A percentile compares a stretch with the other conserved stretches of the same genome.
Conservation (phyloP, 306 rosid species). For the Sindora glabra region DNA sequence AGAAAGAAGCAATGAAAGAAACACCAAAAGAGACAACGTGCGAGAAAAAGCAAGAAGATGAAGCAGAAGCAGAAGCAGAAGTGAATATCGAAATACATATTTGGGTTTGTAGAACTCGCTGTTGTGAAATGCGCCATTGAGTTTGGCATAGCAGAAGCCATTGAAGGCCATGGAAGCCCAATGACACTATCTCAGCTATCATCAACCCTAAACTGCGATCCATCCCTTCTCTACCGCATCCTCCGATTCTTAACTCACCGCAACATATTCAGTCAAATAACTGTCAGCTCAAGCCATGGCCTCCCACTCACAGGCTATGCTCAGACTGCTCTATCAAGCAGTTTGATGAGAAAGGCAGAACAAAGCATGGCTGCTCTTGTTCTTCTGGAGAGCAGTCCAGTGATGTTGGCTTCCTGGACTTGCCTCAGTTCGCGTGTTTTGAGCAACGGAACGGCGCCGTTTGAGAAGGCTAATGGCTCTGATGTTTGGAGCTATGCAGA, state of each 20-base stretch:
- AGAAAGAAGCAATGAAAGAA: constrained; percentile 1
- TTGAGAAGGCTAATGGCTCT: constrained; percentile 36
- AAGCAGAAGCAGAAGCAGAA: constrained; percentile 30
- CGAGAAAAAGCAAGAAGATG: constrained; percentile 21
- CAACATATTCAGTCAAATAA: constrained; percentile 34
- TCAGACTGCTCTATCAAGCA: constrained; percentile 31
- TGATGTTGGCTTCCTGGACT: constrained; percentile 44
- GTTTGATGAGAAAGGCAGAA: constrained; percentile 10
- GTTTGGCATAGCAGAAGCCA: constrained; percentile 54
- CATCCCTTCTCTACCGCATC: constrained; percentile 28
- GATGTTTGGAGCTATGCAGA: constrained; percentile 45
- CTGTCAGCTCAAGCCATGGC: background rate
- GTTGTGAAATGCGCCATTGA: constrained; percentile 63
- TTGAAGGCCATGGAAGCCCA: constrained; percentile 42
- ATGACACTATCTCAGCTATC: constrained; percentile 46
- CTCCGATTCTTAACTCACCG: constrained; percentile 46
- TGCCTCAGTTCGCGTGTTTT: constrained; percentile 11
- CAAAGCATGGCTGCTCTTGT: constrained; percentile 12
- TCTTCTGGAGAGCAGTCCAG: constrained; percentile 28
- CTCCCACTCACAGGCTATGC: constrained; percentile 4
- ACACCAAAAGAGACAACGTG: background rate
- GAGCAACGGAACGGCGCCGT: constrained; percentile 8
- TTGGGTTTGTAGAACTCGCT: constrained; percentile 46
- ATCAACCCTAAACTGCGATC: constrained; percentile 28
- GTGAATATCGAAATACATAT: constrained; percentile 29